These are phyloP conservation scores for Colletotrichum australisinense DNA, from an alignment of 2,329 filamentous ascomycete genomes.

Conservation along the genomic window DNA sequence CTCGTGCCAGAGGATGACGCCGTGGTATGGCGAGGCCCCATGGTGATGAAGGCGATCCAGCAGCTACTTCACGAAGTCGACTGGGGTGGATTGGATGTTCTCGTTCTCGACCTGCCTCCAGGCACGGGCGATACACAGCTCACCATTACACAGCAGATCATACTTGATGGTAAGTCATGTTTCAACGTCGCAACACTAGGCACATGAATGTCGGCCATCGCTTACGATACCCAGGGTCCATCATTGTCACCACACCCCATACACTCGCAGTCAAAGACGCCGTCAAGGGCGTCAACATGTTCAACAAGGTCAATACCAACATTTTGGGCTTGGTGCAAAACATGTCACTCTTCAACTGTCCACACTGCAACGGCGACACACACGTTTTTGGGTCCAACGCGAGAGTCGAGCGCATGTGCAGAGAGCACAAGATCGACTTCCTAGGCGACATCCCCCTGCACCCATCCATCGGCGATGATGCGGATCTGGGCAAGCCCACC, in stretches of 20 bases:
- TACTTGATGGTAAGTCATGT: slow-evolving; percentile 77
- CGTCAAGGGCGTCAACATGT: slow-evolving; percentile 92
- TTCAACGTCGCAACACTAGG: not conserved
- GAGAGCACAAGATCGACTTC: slow-evolving; percentile 79
- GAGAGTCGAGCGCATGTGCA: slow-evolving; percentile 76
- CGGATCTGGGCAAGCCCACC: slow-evolving; percentile 87
- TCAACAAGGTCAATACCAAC: slow-evolving; percentile 84
- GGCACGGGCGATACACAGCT: slow-evolving; percentile 96
- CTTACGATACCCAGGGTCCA: slow-evolving; percentile 64
- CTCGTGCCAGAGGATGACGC: slow-evolving; percentile 83
- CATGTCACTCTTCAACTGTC: slow-evolving; percentile 88
- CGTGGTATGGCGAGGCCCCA: slow-evolving; percentile 94
- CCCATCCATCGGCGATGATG: slow-evolving; percentile 86
- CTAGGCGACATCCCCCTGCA: slow-evolving; percentile 92
- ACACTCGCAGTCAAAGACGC: slow-evolving; percentile 93
- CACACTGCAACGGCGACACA: slow-evolving; percentile 79
- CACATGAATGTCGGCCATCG: not conserved
- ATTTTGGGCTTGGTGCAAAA: slow-evolving; percentile 92
- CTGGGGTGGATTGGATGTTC: slow-evolving; percentile 88
- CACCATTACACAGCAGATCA: slow-evolving; percentile 94
- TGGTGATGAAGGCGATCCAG: slow-evolving; percentile 98
- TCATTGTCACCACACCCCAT: slow-evolving; percentile 94
- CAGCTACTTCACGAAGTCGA: slow-evolving; percentile 95
- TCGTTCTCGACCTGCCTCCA: slow-evolving; percentile 91
- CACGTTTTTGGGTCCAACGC: slow-evolving; percentile 79